These are phyloP conservation scores for Paxillus involutus DNA, from an alignment of 768 basidiomycete genomes.

Conservation along the genomic window DNA sequence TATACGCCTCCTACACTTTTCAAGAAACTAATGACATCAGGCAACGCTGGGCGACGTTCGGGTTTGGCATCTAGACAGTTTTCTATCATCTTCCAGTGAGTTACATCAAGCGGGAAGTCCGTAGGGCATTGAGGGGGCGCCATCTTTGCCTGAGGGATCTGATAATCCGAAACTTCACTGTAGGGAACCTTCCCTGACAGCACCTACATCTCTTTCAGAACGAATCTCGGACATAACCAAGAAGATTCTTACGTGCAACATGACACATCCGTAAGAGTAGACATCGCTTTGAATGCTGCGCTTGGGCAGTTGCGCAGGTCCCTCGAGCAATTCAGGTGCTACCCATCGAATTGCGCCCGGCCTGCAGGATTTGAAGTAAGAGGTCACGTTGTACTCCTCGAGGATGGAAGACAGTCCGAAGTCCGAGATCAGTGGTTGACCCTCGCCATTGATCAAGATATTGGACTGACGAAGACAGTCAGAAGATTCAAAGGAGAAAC, in stretches of 20 bases:
- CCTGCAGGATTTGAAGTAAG: slow-evolving; percentile 13
- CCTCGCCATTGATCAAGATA: slow-evolving; percentile 2
- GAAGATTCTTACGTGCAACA: slow-evolving; percentile 14
- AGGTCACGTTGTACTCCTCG: slow-evolving; percentile 30
- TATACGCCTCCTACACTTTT: background rate
- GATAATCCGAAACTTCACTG: background rate
- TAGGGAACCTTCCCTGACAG: slow-evolving; percentile 8
- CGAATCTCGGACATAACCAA: background rate
- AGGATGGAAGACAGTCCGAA: slow-evolving; percentile 44
- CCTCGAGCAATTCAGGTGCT: slow-evolving; percentile 16
- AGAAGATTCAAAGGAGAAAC: background rate
- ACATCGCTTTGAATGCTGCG: slow-evolving; percentile 9
- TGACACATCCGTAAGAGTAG: slow-evolving; percentile 22
- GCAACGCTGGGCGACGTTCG: background rate
- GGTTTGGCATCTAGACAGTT: slow-evolving; percentile 2
- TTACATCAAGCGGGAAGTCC: background rate
- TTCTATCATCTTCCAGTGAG: slow-evolving; percentile 4
- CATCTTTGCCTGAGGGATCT: background rate
- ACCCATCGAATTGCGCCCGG: slow-evolving; percentile 12
- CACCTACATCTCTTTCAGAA: background rate
- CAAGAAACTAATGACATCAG: background rate
- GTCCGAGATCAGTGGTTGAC: slow-evolving; percentile 24
- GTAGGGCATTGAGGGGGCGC: background rate
- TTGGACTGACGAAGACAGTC: slow-evolving; percentile 5
- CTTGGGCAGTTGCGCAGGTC: background rate